A percentile compares a stretch with the other conserved stretches of the same genome.
Conservation (phyloP, 1,284 basidiomycete genomes). For the Austropuccinia psidii region DNA sequence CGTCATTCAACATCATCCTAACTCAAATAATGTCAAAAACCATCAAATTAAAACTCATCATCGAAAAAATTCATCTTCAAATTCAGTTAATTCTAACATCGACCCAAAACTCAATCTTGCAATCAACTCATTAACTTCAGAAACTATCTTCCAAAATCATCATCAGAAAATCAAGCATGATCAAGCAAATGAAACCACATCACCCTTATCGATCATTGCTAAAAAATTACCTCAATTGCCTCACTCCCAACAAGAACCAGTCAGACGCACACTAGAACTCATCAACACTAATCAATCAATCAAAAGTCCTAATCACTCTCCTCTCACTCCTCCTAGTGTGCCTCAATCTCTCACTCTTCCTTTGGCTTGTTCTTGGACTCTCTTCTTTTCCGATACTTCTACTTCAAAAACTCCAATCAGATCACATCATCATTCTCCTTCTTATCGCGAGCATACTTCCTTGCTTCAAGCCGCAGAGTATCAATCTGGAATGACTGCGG, state of each 20-base stretch:
- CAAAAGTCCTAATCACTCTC: background rate
- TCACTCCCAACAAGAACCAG: constrained; percentile 7
- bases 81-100: background rate
- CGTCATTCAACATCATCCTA: background rate
- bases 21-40: background rate
- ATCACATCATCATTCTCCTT: constrained; percentile 4
- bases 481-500: constrained; percentile 30
- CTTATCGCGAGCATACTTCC: constrained; percentile 8
- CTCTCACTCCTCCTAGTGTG: background rate
- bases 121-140: background rate
- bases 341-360: background rate
- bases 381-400: constrained; percentile 34
- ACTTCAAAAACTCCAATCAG: constrained; percentile 1
- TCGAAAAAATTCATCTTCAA: background rate
- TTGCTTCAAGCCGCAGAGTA: constrained; percentile 26
- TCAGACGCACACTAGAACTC: constrained; percentile 22
- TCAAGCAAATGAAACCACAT: background rate
- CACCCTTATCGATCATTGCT: background rate
- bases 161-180: background rate
- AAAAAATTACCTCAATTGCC: constrained; percentile 24
- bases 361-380: constrained; percentile 14
- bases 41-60: background rate
- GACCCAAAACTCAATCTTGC: background rate
- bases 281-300: background rate
- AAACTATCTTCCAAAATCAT: background rate